Evolutionary conservation across 805 yeast species (phyloP).

Genomic region (Pichia eremophila): DNA sequence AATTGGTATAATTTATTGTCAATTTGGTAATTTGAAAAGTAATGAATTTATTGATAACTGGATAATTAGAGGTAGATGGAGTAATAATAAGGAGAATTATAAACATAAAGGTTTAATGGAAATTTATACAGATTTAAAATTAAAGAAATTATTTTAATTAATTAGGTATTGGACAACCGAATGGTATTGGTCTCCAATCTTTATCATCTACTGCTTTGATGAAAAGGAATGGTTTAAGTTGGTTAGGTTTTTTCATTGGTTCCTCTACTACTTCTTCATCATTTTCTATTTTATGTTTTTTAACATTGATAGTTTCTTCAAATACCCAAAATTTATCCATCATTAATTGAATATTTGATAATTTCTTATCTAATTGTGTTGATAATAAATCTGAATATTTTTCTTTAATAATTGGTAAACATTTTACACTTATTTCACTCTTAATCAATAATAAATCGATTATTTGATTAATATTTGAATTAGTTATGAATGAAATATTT

Average conservation of each 20-base stretch:
- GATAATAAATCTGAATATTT: not conserved
- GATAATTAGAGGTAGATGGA: conserved; percentile 18
- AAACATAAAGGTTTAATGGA: conserved; percentile 22
- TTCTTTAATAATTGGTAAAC: not conserved
- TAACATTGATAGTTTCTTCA: not conserved
- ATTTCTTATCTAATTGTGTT: conserved; percentile 6
- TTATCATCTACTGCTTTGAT: conserved; percentile 17
- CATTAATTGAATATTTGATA: conserved; percentile 11
- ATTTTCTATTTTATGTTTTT: conserved; percentile 5
- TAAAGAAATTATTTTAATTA: no score
- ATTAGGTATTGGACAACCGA: conserved; percentile 29
- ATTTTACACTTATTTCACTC: conserved; percentile 3
- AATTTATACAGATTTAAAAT: conserved; percentile 9
- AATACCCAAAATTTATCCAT: conserved; percentile 19
- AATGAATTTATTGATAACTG: conserved; percentile 21
- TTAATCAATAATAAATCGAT: conserved; percentile 7
- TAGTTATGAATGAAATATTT: conserved; percentile 12
- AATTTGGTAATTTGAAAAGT: conserved; percentile 15
- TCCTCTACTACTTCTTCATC: not conserved
- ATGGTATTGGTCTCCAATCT: conserved; percentile 46
- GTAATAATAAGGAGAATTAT: conserved; percentile 9
- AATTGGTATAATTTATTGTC: conserved; percentile 20
- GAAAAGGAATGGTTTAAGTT: conserved; percentile 14
- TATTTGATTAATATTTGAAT: conserved; percentile 7
- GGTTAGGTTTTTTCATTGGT: not conserved